These are phyloP conservation scores for Apiotrichum gamsii DNA, from an alignment of 1,284 basidiomycete genomes.

Conservation along the genomic window DNA sequence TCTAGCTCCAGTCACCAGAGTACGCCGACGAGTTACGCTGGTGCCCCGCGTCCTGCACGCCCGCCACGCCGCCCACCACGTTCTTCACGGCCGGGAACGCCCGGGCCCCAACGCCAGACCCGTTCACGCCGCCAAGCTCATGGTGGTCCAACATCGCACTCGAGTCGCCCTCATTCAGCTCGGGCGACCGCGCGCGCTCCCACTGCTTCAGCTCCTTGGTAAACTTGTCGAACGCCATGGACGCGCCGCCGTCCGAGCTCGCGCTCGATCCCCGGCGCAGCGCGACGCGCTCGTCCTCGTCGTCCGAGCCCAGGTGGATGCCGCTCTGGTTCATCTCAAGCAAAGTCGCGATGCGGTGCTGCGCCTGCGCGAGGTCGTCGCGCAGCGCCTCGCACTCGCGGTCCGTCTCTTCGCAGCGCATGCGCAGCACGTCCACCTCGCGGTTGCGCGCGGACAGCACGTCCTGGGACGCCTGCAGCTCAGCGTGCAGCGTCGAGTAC, in stretches of 20 bases:
- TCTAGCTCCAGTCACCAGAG: constrained; percentile 11
- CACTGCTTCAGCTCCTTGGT: constrained; percentile 45
- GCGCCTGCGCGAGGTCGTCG: constrained; percentile 65
- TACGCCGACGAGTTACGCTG: constrained; percentile 3
- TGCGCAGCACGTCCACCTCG: constrained; percentile 60
- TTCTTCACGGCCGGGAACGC: background rate
- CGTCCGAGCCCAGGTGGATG: constrained; percentile 25
- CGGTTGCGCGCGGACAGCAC: constrained; percentile 63
- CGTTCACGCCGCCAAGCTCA: background rate
- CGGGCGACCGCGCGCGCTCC: constrained; percentile 39
- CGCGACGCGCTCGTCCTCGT: constrained; percentile 19
- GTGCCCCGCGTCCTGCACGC: background rate
- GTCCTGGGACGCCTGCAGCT: constrained; percentile 68
- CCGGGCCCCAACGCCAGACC: background rate
- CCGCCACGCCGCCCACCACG: background rate
- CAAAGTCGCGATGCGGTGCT: constrained; percentile 51
- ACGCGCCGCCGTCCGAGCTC: constrained; percentile 30
- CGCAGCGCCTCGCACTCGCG: constrained; percentile 53
- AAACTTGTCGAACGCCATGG: constrained; percentile 45
- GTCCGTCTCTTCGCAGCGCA: constrained; percentile 40
- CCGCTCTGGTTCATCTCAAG: constrained; percentile 34
- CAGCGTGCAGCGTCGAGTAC: constrained; percentile 66
- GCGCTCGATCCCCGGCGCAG: constrained; percentile 18
- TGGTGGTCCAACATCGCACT: background rate
- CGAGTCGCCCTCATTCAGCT: constrained; percentile 1